Conservation (phyloP, 148 eudicot genomes). For the Silene conica region DNA sequence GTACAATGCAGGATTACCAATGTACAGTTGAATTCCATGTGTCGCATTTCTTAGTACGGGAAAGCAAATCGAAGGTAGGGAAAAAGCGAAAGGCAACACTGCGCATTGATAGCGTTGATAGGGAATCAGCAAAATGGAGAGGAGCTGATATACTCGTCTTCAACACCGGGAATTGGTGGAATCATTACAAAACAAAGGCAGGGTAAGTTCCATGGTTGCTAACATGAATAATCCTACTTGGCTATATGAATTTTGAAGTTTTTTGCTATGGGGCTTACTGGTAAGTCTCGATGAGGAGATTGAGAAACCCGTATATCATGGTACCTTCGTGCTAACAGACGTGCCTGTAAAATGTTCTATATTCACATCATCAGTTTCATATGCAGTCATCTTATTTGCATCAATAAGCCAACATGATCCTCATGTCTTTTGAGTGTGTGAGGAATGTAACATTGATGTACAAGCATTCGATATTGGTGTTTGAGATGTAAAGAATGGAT, state of each 20-base stretch:
- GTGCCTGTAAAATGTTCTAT: neutral
- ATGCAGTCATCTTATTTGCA: neutral
- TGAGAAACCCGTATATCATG: neutral
- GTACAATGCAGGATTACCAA: slow-evolving; percentile 63
- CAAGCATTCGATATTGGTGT: neutral
- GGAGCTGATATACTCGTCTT: slow-evolving; percentile 93
- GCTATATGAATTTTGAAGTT: too few species aligned
- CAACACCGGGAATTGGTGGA: slow-evolving; percentile 99
- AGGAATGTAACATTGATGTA: neutral
- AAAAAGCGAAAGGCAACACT: slow-evolving; percentile 67
- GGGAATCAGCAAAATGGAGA: slow-evolving; percentile 83
- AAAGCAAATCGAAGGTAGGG: slow-evolving; percentile 80
- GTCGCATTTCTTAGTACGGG: slow-evolving; percentile 83
- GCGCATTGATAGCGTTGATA: slow-evolving; percentile 75
- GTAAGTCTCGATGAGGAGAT: neutral
- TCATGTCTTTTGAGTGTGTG: neutral
- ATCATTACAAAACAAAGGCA: slow-evolving; percentile 74
- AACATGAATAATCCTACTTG: neutral
- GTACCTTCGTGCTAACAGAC: neutral
- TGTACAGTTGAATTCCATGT: slow-evolving; percentile 88
- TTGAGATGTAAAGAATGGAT: neutral
- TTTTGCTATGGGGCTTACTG: too few species aligned
- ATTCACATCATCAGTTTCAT: slow-evolving; percentile 5
- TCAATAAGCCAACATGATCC: neutral
- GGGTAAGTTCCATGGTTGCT: slow-evolving; percentile 48